phyloP scores from a whole-genome alignment of 116 monocot species.

The Trichopus zeylanicus region DNA sequence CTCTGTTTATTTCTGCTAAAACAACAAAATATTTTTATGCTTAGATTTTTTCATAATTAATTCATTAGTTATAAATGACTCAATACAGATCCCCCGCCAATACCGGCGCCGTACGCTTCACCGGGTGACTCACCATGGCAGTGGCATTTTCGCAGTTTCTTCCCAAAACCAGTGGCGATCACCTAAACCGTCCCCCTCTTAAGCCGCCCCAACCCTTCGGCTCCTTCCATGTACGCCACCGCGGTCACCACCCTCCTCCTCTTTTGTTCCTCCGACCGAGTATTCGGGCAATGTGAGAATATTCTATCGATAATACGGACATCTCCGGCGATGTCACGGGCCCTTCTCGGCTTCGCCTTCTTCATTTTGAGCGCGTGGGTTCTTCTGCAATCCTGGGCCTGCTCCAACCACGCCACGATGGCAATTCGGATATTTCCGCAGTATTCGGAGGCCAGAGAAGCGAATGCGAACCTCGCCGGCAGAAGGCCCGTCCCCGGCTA shows the following conservation, averaged over 20 bases:
- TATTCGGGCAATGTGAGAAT: background rate
- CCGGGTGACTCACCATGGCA: background rate
- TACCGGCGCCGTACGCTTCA: background rate
- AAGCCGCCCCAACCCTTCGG: background rate
- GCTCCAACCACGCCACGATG: background rate
- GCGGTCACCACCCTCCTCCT: background rate
- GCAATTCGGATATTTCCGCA: constrained; percentile 3
- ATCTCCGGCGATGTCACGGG: constrained; percentile 2
- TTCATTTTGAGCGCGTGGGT: background rate
- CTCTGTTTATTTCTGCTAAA: background rate
- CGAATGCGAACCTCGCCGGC: constrained; percentile 5
- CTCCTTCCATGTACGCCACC: background rate
- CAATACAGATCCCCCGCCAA: constrained; percentile 1
- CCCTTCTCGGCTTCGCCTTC: background rate
- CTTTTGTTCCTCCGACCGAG: background rate
- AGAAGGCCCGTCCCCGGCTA: constrained; percentile 2
- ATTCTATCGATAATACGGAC: background rate
- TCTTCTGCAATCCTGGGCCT: background rate
- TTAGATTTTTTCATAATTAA: no score
- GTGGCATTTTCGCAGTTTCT: background rate
- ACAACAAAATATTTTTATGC: background rate
- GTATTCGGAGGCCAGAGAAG: background rate
- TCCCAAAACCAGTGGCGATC: background rate
- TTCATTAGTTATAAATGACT: background rate
- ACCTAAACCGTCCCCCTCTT: background rate